Percentiles rank a stretch among this genome's conserved stretches.
Conservation (phyloP, 495 filamentous ascomycete species). For the Hypoxylon cercidicola region DNA sequence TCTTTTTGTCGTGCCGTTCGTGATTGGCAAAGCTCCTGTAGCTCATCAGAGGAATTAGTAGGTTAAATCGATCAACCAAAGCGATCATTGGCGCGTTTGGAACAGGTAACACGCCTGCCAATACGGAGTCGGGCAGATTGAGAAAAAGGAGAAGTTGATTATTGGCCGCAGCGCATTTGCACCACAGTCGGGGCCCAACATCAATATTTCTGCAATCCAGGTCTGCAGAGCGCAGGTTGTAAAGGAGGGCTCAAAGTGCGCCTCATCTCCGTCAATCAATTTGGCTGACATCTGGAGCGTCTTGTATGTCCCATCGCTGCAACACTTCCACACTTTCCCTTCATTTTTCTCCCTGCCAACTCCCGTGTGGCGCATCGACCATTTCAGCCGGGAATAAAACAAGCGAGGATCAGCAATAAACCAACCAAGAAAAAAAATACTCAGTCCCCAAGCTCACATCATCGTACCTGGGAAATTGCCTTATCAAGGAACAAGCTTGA, state of each 20-base stretch:
- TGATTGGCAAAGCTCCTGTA: slow-evolving; percentile 41
- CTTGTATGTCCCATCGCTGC: slow-evolving; percentile 39
- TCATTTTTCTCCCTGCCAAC: slow-evolving; percentile 35
- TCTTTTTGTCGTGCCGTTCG: slow-evolving; percentile 19
- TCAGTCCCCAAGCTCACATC: slow-evolving; percentile 35
- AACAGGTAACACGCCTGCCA: slow-evolving; percentile 23
- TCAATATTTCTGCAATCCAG: slow-evolving; percentile 38
- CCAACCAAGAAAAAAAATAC: slow-evolving; percentile 24
- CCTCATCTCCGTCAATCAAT: slow-evolving; percentile 40
- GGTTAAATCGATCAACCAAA: slow-evolving; percentile 40
- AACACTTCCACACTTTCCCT: slow-evolving; percentile 28
- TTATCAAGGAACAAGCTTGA: slow-evolving; percentile 28
- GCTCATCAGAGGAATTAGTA: slow-evolving; percentile 38
- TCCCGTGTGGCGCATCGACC: slow-evolving; percentile 44
- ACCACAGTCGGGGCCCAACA: slow-evolving; percentile 43
- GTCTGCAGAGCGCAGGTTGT: slow-evolving; percentile 34
- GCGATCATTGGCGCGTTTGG: slow-evolving; percentile 42
- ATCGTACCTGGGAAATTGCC: slow-evolving; percentile 38
- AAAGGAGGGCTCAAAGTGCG: slow-evolving; percentile 36
- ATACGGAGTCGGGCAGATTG: slow-evolving; percentile 42
- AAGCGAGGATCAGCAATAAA: slow-evolving; percentile 35
- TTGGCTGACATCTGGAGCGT: slow-evolving; percentile 38
- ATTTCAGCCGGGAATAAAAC: slow-evolving; percentile 46
- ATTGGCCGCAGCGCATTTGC: slow-evolving; percentile 33
- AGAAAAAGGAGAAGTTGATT: slow-evolving; percentile 32